phyloP scores from a whole-genome alignment of 176 grass and related monocot genomes.

The Cymbopogon citratus region DNA sequence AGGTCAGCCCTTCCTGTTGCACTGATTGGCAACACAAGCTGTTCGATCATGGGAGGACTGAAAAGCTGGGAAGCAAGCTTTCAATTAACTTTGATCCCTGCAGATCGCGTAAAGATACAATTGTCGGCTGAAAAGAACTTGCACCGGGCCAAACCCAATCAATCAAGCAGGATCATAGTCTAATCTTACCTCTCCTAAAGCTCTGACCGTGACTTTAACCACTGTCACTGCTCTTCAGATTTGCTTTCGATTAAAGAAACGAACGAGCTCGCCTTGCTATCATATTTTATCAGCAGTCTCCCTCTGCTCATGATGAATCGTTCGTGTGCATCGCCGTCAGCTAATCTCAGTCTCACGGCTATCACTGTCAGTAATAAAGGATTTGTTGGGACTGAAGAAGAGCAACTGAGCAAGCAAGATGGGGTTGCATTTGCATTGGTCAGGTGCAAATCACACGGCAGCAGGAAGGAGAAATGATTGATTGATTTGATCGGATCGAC shows the following conservation, averaged over 20 bases:
- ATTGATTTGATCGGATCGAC: neutral
- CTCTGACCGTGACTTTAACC: conserved; percentile 35
- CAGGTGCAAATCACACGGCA: neutral
- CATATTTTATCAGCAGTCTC: neutral
- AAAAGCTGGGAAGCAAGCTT: conserved; percentile 43
- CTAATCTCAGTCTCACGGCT: neutral
- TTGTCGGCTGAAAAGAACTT: conserved; percentile 49
- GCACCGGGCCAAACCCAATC: neutral
- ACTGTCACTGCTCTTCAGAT: conserved; percentile 12
- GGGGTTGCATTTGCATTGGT: neutral
- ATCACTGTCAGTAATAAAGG: conserved; percentile 15
- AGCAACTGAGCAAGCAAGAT: conserved; percentile 1
- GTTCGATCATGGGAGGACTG: neutral
- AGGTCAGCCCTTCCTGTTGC: conserved; percentile 15
- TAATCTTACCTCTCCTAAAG: conserved; percentile 28
- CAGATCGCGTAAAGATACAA: conserved; percentile 52
- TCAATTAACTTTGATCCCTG: conserved; percentile 24
- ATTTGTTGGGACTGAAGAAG: conserved; percentile 27
- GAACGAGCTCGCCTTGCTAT: neutral
- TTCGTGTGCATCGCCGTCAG: neutral
- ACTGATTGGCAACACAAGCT: conserved; percentile 13
- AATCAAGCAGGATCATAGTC: conserved; percentile 23
- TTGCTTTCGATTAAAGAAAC: conserved; percentile 26
- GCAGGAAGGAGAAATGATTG: neutral
- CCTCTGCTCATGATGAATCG: neutral